phyloP scores from a whole-genome alignment of 2,329 filamentous ascomycete genomes.

The Penicillium sp. region DNA sequence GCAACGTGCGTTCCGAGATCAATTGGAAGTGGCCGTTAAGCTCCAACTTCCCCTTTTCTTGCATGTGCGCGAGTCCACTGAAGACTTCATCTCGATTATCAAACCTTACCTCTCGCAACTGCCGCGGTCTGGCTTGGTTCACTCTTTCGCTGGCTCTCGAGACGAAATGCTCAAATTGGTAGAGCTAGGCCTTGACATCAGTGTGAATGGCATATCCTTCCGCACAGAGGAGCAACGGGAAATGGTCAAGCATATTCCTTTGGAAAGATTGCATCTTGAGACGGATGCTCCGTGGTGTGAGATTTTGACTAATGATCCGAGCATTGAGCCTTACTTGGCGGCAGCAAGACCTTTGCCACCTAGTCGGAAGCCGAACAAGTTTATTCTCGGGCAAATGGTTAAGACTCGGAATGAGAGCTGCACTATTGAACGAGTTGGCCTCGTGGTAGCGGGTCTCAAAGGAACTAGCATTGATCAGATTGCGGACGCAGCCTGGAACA shows the following conservation, averaged over 20 bases:
- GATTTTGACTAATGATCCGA: conserved; percentile 44
- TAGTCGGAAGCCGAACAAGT: conserved; percentile 57
- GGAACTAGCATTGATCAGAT: conserved; percentile 50
- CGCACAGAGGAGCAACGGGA: conserved; percentile 43
- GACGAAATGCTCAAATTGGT: conserved; percentile 48
- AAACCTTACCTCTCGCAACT: conserved; percentile 44
- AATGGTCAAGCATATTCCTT: conserved; percentile 49
- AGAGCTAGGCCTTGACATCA: conserved; percentile 48
- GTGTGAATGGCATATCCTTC: conserved; percentile 58
- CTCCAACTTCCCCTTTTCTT: conserved; percentile 40
- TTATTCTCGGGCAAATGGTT: conserved; percentile 52
- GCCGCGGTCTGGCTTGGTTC: conserved; percentile 68
- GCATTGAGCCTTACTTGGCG: conserved; percentile 47
- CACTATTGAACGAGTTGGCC: conserved; percentile 52
- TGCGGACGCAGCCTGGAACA: conserved; percentile 44
- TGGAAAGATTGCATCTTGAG: conserved; percentile 51
- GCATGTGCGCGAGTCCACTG: conserved; percentile 48
- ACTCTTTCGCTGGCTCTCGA: conserved; percentile 81
- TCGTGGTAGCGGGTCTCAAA: conserved; percentile 55
- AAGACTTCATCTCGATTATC: conserved; percentile 50
- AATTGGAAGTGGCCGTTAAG: conserved; percentile 47
- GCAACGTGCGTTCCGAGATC: conserved; percentile 45
- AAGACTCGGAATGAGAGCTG: conserved; percentile 57
- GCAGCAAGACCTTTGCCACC: conserved; percentile 44
- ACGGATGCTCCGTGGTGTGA: conserved; percentile 57